Percentiles rank a stretch among this genome's conserved stretches.
Evolutionary conservation across 768 basidiomycete species (phyloP).

Genomic region (Coprinellus aureogranulatus): DNA sequence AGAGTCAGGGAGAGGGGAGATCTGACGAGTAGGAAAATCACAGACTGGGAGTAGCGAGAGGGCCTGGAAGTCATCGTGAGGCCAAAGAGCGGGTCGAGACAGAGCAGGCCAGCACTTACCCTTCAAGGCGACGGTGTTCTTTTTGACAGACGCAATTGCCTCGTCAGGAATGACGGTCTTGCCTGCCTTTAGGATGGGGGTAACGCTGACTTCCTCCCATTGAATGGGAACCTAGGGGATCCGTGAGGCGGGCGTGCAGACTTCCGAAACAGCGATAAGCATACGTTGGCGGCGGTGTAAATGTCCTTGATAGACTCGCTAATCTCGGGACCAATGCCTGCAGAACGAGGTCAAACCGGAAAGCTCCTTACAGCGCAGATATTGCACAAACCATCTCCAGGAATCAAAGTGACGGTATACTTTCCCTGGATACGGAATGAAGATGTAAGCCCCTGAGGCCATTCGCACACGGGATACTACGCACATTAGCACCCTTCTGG

Average conservation of each 20-base stretch:
- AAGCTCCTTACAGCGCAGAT: background rate
- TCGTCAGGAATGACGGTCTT: slow-evolving; percentile 95
- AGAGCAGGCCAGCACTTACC: slow-evolving; percentile 44
- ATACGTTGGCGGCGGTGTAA: slow-evolving; percentile 82
- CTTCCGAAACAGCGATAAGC: slow-evolving; percentile 10
- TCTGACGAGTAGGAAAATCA: slow-evolving; percentile 13
- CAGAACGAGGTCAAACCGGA: background rate
- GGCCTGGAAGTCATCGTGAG: slow-evolving; percentile 48
- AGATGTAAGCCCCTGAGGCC: too few species aligned
- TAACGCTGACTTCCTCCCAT: slow-evolving; percentile 99
- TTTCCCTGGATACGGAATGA: slow-evolving; percentile 63
- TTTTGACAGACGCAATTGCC: slow-evolving; percentile 89
- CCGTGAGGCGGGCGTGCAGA: slow-evolving; percentile 4
- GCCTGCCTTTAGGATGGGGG: slow-evolving; percentile 88
- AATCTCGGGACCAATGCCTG: slow-evolving; percentile 98
- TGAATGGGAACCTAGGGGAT: slow-evolving; percentile 84
- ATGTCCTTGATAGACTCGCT: slow-evolving; percentile 94
- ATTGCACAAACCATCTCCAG: slow-evolving; percentile 86
- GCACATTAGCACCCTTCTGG: slow-evolving; percentile 82
- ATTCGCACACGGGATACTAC: slow-evolving; percentile 22
- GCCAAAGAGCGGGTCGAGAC: slow-evolving; percentile 2
- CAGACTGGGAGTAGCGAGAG: slow-evolving; percentile 95
- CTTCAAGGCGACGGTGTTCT: slow-evolving; percentile 97
- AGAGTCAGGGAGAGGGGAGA: slow-evolving; percentile 10
- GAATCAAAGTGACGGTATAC: slow-evolving; percentile 94